These are phyloP conservation scores for Colletotrichum endophyticum DNA, from an alignment of 2,329 filamentous ascomycete species.

Conservation along the genomic window DNA sequence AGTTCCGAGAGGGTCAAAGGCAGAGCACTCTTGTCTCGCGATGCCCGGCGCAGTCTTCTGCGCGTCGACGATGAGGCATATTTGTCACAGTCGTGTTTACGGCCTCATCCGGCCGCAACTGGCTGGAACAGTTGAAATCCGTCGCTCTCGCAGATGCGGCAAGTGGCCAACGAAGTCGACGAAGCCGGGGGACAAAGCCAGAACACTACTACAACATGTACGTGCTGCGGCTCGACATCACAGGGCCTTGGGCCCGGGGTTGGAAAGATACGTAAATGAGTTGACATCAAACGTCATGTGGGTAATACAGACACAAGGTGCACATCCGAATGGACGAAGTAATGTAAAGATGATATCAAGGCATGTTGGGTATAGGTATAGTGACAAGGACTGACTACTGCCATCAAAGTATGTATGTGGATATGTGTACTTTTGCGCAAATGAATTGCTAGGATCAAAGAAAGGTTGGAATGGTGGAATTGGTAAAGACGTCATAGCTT, in stretches of 20 bases:
- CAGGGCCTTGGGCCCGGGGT: not conserved
- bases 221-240: not conserved
- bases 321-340: not conserved
- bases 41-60: not conserved
- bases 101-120: not conserved
- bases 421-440: not conserved
- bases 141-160: rapidly evolving
- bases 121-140: not conserved
- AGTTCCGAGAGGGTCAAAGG: too few relatives aligned
- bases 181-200: not conserved
- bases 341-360: not conserved
- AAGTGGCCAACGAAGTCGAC: not conserved
- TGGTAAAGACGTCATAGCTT: not conserved
- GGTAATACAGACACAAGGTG: not conserved
- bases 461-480: not conserved
- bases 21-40: too few relatives aligned
- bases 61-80: not conserved
- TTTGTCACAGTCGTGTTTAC: not conserved
- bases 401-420: not conserved
- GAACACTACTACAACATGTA: not conserved
- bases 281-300: not conserved
- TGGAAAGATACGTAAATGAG: not conserved
- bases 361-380: slow-evolving; percentile 7
- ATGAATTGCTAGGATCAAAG: not conserved
- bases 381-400: not conserved